Conservation (phyloP, 768 basidiomycete genomes). For the Tricholoma furcatifolium region DNA sequence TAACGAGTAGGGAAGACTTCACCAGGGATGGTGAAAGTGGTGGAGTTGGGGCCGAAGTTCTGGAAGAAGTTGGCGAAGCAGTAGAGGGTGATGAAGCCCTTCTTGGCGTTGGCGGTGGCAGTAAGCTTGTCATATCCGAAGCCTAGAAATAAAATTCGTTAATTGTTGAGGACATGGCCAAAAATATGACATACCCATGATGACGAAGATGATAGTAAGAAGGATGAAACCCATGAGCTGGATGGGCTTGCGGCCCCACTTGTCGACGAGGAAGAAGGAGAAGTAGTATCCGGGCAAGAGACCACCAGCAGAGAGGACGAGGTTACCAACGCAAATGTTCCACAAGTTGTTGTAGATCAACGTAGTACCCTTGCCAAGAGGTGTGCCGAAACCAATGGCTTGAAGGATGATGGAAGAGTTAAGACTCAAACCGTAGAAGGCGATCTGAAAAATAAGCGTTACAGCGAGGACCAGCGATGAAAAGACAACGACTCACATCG, state of each 20-base stretch:
- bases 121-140: slow-evolving; percentile 64
- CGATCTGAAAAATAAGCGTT: slow-evolving; percentile 46
- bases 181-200: slow-evolving; percentile 54
- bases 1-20: slow-evolving; percentile 89
- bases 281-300: slow-evolving; percentile 81
- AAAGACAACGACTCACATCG: slow-evolving; percentile 48
- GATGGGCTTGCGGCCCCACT: slow-evolving; percentile 80
- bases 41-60: slow-evolving; percentile 83
- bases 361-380: slow-evolving; percentile 29
- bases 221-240: slow-evolving; percentile 76
- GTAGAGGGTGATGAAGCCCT: slow-evolving; percentile 80
- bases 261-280: slow-evolving; percentile 65
- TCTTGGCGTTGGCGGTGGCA: slow-evolving; percentile 36
- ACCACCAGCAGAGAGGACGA: slow-evolving; percentile 74
- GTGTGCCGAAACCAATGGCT: slow-evolving; percentile 71
- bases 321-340: slow-evolving; percentile 72
- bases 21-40: slow-evolving; percentile 79
- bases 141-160: slow-evolving; percentile 35
- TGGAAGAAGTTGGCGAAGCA: slow-evolving; percentile 90
- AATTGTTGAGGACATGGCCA: neutral
- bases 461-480: neutral
- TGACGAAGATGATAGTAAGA: slow-evolving; percentile 64
- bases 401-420: slow-evolving; percentile 76
- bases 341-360: slow-evolving; percentile 56
- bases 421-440: slow-evolving; percentile 87